These are phyloP conservation scores for Pythium aphanidermatum DNA, from an alignment of 352 stramenopile species.

Conservation along the genomic window DNA sequence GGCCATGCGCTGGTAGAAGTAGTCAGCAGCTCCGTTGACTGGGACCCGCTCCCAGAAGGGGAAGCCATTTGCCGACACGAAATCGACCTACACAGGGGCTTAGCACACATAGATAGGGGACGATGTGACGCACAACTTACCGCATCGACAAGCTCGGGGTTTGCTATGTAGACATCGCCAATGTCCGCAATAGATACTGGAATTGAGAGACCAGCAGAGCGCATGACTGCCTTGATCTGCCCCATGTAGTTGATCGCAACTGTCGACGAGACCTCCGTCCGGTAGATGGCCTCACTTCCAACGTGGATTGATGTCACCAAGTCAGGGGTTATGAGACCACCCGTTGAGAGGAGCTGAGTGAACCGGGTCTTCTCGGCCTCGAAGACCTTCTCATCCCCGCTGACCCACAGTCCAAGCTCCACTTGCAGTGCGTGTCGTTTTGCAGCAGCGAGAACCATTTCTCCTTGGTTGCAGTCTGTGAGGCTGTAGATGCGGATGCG, in stretches of 20 bases:
- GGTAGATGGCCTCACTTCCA: constrained; percentile 63
- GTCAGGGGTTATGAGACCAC: constrained; percentile 14
- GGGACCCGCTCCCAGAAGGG: constrained; percentile 59
- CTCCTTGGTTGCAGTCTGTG: constrained; percentile 25
- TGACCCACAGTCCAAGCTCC: constrained; percentile 66
- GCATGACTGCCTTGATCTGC: constrained; percentile 32
- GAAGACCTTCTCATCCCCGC: constrained; percentile 25
- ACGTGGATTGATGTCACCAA: constrained; percentile 41
- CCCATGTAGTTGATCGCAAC: constrained; percentile 36
- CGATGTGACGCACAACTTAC: too few relatives aligned
- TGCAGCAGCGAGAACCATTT: constrained; percentile 19
- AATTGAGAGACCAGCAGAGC: constrained; percentile 17
- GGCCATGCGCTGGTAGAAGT: constrained; percentile 37
- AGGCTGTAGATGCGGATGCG: constrained; percentile 31
- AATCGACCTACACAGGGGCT: constrained; percentile 31
- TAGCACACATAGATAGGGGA: too few relatives aligned
- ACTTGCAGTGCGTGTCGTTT: constrained; percentile 18
- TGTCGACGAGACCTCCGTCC: constrained; percentile 40
- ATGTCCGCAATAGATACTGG: constrained; percentile 66
- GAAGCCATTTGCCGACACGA: constrained; percentile 57
- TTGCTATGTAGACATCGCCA: constrained; percentile 44
- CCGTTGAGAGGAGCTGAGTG: constrained; percentile 21
- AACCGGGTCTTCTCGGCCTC: constrained; percentile 33
- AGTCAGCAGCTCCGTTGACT: constrained; percentile 24
- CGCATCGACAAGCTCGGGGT: constrained; percentile 36